A percentile compares a stretch with the other conserved stretches of the same genome.
Evolutionary conservation across 1,284 basidiomycete species (phyloP).

Genomic region (Apiotrichum laibachii): DNA sequence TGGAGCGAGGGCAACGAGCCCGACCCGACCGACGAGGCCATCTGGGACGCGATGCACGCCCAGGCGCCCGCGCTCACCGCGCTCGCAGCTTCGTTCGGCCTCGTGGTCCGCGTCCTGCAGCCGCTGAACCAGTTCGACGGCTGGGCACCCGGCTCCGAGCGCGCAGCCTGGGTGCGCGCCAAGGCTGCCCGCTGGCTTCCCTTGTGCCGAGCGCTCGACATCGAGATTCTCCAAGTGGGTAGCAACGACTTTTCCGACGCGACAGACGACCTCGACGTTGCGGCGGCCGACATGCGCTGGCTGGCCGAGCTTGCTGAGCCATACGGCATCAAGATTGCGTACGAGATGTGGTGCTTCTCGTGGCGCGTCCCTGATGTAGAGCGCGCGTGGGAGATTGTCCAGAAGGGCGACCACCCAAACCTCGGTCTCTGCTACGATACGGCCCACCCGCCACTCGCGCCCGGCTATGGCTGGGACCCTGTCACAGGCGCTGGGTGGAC

Average conservation of each 20-base stretch:
- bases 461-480: constrained; percentile 19
- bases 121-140: constrained; percentile 25
- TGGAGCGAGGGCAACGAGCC: constrained; percentile 23
- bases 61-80: constrained; percentile 7
- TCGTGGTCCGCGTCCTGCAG: constrained; percentile 17
- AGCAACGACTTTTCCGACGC: constrained; percentile 24
- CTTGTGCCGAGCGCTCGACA: constrained; percentile 9
- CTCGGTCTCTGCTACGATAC: constrained; percentile 24
- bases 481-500: constrained; percentile 10
- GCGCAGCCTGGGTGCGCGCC: constrained; percentile 12
- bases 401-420: constrained; percentile 20
- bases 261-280: constrained; percentile 7
- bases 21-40: constrained; percentile 14
- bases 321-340: constrained; percentile 25
- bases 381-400: constrained; percentile 20
- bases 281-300: constrained; percentile 20
- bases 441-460: constrained; percentile 17
- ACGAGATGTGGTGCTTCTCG: constrained; percentile 30
- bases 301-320: constrained; percentile 19
- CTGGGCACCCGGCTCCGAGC: constrained; percentile 8
- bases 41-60: constrained; percentile 18
- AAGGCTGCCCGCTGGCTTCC: constrained; percentile 21
- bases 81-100: constrained; percentile 6
- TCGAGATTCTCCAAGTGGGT: constrained; percentile 21
- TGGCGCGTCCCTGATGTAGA: constrained; percentile 17